A percentile compares a stretch with the other conserved stretches of the same genome.
phyloP scores from a whole-genome alignment of 306 rosid genomes.

The Benincasa hispida region DNA sequence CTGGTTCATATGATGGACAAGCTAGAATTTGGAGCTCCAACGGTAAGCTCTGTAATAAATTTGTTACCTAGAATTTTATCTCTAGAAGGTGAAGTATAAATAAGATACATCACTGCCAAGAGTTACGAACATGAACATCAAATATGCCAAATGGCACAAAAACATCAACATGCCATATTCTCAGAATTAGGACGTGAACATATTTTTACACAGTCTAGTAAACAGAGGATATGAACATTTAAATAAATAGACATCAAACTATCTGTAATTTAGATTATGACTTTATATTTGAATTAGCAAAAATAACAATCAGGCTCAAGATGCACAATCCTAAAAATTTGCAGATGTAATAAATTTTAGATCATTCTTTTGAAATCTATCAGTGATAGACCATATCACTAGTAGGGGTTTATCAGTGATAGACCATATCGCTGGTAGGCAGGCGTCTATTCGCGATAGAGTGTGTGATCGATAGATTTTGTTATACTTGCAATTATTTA shows the following conservation, averaged over 20 bases:
- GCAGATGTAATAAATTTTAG: no score
- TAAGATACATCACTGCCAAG: background rate
- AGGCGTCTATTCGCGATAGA: no score
- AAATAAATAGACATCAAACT: background rate
- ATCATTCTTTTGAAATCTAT: no score
- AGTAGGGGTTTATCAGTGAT: no score
- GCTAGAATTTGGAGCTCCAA: slow-evolving; percentile 84
- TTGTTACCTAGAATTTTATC: background rate
- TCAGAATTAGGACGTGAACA: background rate
- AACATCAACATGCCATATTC: background rate
- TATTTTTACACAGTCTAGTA: background rate
- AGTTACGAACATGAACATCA: background rate
- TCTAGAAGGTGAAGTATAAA: background rate
- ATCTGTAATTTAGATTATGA: background rate
- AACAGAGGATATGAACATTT: background rate
- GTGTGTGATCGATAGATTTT: no score
- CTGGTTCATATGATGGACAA: slow-evolving; percentile 95
- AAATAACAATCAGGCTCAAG: no score
- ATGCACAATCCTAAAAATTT: no score
- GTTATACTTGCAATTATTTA: no score
- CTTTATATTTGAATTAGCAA: no score
- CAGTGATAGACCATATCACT: no score
- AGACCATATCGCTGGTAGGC: no score
- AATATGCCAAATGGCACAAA: background rate
- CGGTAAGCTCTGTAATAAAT: slow-evolving; percentile 32